phyloP scores from a whole-genome alignment of 306 rosid species.

The Sophora flavescens region DNA sequence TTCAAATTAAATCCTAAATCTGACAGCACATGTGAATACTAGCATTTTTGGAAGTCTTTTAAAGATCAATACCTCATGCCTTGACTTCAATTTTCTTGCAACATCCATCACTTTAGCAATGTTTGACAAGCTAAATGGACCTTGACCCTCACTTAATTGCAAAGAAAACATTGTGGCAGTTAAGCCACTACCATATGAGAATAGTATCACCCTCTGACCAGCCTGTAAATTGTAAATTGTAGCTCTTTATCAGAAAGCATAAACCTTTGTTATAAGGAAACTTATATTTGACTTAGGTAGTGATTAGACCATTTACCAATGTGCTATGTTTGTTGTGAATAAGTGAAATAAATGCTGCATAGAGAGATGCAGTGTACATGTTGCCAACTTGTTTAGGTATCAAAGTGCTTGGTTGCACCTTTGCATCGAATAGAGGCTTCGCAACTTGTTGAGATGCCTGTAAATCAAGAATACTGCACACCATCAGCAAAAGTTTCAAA shows the following conservation, averaged over 20 bases:
- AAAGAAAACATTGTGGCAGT: conserved; percentile 87
- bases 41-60: not conserved
- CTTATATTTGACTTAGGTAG: conserved; percentile 11
- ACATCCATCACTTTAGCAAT: conserved; percentile 70
- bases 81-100: conserved; percentile 75
- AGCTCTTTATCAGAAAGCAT: conserved; percentile 34
- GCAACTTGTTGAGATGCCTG: conserved; percentile 84
- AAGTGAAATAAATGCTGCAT: conserved; percentile 84
- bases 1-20: conserved; percentile 9
- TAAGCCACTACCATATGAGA: conserved; percentile 91
- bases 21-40: not conserved
- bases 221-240: conserved; percentile 58
- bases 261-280: conserved; percentile 13
- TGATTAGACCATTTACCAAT: conserved; percentile 59
- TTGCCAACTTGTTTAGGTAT: conserved; percentile 92
- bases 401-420: conserved; percentile 85
- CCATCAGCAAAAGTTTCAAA: conserved; percentile 37
- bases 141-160: conserved; percentile 63
- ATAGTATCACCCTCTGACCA: conserved; percentile 70
- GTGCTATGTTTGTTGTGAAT: conserved; percentile 70
- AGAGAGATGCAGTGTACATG: conserved; percentile 92
- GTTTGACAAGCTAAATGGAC: conserved; percentile 83
- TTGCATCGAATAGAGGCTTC: conserved; percentile 70
- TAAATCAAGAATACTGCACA: conserved; percentile 36
- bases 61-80: conserved; percentile 69